Base-by-base conservation (phyloP, 164 flowering plant species). In the Liquidambar formosana region DNA sequence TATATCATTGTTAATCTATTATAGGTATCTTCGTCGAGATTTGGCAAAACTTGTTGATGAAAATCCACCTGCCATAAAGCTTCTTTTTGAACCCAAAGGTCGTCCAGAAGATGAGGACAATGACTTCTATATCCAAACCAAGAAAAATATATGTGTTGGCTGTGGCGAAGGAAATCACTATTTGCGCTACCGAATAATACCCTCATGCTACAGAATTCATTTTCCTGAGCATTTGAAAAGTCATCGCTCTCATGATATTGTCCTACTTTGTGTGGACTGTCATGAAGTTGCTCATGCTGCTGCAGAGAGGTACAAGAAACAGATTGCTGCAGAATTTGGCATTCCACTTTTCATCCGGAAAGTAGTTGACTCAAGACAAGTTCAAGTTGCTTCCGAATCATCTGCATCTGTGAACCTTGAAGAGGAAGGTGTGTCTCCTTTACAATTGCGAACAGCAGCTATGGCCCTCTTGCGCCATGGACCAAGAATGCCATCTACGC, bases 81-180 rank as follows among this genome's bases (percentile, higher is more conserved):
- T 96, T 76, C 89, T 90, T 52, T 96, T 96, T 81, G 99, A 96
- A 78, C 99, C 99, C 19, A 96, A 96, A 81, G 99, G 99, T 49
- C 97, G 99, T 49, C 99, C 99, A 45, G 99, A 96, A 76, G 98
- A 96, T 81, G 99, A 93, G 73, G 98, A 73, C 46, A 96, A 96
- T 82, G 97, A 88, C 45, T 96, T 96, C 69, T 93, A 96, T 56
- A 80, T 96, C 38, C 99, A 96, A 68, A 91, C 91, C 53, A 96
- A 96, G 84, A 96, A 83, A 79, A 96, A 96, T 70, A 91, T 95
- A 48, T 96, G 99, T 78, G 99, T 96, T 60, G 88, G 99, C 9
- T 96, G 99, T 78, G 99, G 99, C 47, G 95, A 91, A 85, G 76
- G 84, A 62, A 86, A 86, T 69, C 99, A 96, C 77, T 96, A 96